phyloP scores from a whole-genome alignment of 441 rosid genomes.

The Kokia cookei region DNA sequence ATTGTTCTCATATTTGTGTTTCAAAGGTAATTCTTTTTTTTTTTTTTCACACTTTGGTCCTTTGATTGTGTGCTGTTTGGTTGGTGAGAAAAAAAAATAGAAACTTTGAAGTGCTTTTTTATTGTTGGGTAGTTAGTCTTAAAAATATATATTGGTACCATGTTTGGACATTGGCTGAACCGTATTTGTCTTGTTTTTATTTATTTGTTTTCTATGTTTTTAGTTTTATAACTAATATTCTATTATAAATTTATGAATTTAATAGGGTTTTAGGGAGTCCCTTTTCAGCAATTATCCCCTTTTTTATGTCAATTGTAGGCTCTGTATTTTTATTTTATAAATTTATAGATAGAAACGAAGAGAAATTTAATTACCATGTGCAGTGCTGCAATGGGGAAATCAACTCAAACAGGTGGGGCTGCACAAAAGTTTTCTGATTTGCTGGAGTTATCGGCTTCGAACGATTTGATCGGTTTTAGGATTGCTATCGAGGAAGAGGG shows the following conservation, averaged over 20 bases:
- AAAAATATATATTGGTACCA: too few relatives aligned
- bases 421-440: too few relatives aligned
- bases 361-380: conserved; percentile 28
- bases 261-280: conserved; percentile 3
- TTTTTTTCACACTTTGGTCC: not conserved
- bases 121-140: too few relatives aligned
- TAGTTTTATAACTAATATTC: too few relatives aligned
- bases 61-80: not conserved
- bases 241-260: not conserved
- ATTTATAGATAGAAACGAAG: conserved; percentile 8
- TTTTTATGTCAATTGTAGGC: too few relatives aligned
- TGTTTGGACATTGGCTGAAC: not conserved
- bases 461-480: too few relatives aligned
- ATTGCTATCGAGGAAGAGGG: too few relatives aligned
- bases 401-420: conserved; percentile 4
- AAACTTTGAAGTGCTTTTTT: too few relatives aligned
- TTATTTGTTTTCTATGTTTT: too few relatives aligned
- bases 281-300: not conserved
- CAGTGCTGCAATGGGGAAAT: conserved; percentile 35
- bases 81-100: not conserved
- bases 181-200: not conserved
- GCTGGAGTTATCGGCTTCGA: too few relatives aligned
- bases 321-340: too few relatives aligned
- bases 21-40: not conserved
- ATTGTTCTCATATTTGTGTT: not conserved